Conservation (phyloP, 2,329 filamentous ascomycete species). For the Phialemoniopsis sp. region DNA sequence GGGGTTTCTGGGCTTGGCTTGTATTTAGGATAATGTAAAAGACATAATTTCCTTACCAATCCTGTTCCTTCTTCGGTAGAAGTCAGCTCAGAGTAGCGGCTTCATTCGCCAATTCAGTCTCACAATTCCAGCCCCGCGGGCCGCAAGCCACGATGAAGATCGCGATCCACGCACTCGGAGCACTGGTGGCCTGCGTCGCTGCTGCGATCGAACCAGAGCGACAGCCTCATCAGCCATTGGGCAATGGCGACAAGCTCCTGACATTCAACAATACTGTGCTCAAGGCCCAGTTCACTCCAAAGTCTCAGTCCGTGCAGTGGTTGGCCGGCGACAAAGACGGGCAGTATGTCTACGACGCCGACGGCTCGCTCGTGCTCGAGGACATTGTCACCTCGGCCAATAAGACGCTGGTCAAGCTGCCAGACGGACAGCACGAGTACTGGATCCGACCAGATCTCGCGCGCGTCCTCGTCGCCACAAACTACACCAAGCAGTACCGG, state of each 20-base stretch:
- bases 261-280: conserved; percentile 58
- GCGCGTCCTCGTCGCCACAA: conserved; percentile 58
- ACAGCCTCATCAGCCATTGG: conserved; percentile 48
- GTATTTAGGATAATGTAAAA: too few relatives aligned
- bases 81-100: too few relatives aligned
- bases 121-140: not conserved
- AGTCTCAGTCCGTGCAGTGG: conserved; percentile 45
- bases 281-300: conserved; percentile 36
- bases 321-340: conserved; percentile 55
- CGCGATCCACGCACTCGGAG: conserved; percentile 8
- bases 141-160: conserved; percentile 8
- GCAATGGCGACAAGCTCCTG: conserved; percentile 51
- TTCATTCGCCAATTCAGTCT: too few relatives aligned
- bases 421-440: conserved; percentile 50
- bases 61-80: too few relatives aligned
- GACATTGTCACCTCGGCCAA: conserved; percentile 56
- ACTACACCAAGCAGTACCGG: conserved; percentile 65
- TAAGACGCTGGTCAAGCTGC: conserved; percentile 56
- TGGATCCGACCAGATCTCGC: conserved; percentile 57
- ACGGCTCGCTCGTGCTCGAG: conserved; percentile 53
- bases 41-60: too few relatives aligned
- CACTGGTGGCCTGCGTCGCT: conserved; percentile 8
- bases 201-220: conserved; percentile 45
- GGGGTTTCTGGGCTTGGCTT: too few relatives aligned
- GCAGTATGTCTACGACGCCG: conserved; percentile 51